A percentile compares a stretch with the other conserved stretches of the same genome.
Evolutionary conservation across 176 grass and related monocot genomes (phyloP).

Genomic region (Luzula sylvatica): DNA sequence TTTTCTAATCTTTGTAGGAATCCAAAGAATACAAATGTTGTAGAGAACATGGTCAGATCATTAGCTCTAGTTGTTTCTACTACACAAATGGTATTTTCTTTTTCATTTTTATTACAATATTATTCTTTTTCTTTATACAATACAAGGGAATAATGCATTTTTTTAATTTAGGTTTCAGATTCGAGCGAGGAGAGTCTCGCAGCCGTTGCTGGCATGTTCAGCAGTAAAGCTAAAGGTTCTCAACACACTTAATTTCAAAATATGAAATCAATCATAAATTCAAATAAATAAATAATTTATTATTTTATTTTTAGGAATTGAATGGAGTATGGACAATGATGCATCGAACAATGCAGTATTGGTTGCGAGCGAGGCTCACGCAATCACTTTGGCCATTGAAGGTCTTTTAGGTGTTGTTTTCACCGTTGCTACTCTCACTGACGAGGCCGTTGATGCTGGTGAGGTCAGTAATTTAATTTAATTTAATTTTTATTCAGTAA

Average conservation of each 20-base stretch:
- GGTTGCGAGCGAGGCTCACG: constrained; percentile 97
- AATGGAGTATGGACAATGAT: constrained; percentile 99
- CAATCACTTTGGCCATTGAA: constrained; percentile 88
- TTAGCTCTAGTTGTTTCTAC: constrained; percentile 85
- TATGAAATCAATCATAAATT: not conserved
- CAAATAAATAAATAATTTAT: not conserved
- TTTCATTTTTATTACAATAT: not conserved
- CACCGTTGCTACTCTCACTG: constrained; percentile 93
- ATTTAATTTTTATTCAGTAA: not conserved
- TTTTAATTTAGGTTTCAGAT: constrained; percentile 69
- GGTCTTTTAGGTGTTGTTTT: constrained; percentile 96
- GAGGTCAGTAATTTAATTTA: constrained; percentile 52
- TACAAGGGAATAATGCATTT: constrained; percentile 9
- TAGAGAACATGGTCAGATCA: constrained; percentile 91
- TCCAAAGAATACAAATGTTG: constrained; percentile 93
- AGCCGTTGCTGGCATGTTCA: constrained; percentile 98
- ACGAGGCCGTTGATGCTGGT: constrained; percentile 81
- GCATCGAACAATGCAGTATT: constrained; percentile 95
- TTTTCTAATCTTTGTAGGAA: constrained; percentile 45
- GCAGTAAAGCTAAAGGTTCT: constrained; percentile 99
- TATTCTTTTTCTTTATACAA: not conserved
- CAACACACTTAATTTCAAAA: too few species aligned
- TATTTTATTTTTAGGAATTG: constrained; percentile 48
- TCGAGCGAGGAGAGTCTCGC: constrained; percentile 89
- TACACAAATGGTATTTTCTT: constrained; percentile 64